Base-by-base conservation (phyloP, 441 rosid genomes). In the Euphorbia schlechtendalii region DNA sequence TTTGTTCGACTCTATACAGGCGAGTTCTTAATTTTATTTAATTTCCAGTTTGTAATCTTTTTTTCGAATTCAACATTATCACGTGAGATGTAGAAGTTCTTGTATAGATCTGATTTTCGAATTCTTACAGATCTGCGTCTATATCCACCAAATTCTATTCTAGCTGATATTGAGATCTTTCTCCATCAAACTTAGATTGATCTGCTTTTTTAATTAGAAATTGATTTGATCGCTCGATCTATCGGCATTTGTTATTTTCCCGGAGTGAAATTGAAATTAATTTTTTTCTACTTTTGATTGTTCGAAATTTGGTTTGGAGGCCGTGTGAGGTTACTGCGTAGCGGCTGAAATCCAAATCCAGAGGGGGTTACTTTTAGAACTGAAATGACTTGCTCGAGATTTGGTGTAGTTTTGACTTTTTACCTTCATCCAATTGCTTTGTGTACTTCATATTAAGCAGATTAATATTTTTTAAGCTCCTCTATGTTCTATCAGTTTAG, bases 101-200 rank as follows among this genome's bases (percentile, higher is more conserved):
- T 1, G 36, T 18, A 63, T 63, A 49, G 57, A 63, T 63, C 56
- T 63, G 28, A 41, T 11, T 63, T 25, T 30, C 45, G 20, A 22
- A 63, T 63, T 41, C 46, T 11, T 25, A 1, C 20, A 63, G 66
- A 32, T 63, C 27, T 48, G 40, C 55, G 8, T 61, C 6, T 46
- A 24, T 46, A 5, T 14, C n/a, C 46, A 17, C 8, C 41, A 25
- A 58, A 58, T 15, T 56, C 15, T 14, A 1, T n/a, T 59, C 38
- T 36, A 0, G 4, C 28, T 25, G 41, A 62, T 12, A 0, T 62
- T 62, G 25, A 8, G 14, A 43, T 61, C 54, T 45, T 12, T 0
- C 22, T 27, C n/a, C 11, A 14, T 27, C 49, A 18, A 45, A 11
- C 21, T 41, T 41, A 2, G 52, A 15, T 18, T 8, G 25, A 51